phyloP scores from a whole-genome alignment of 331 rosid species.

The Telfairia occidentalis region DNA sequence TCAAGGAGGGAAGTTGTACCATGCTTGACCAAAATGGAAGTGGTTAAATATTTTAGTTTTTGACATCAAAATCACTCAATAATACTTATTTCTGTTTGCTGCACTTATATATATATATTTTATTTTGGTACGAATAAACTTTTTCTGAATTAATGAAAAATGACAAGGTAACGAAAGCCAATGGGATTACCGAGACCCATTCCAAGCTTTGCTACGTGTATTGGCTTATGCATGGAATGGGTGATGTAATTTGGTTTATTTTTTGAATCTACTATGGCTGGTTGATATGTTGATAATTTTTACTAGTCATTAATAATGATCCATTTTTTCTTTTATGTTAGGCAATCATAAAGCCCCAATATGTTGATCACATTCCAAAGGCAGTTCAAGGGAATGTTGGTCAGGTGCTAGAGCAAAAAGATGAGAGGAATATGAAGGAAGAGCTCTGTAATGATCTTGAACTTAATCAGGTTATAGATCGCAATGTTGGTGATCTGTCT shows the following conservation, averaged over 20 bases:
- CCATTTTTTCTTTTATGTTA: constrained; percentile 10
- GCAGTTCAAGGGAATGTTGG: constrained; percentile 98
- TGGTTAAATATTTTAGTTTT: background rate
- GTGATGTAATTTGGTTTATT: background rate
- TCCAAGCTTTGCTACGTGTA: background rate
- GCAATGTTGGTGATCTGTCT: constrained; percentile 82
- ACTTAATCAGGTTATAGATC: constrained; percentile 83
- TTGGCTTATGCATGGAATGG: background rate
- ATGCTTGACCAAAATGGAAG: background rate
- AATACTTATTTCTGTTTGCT: background rate
- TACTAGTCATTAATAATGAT: background rate
- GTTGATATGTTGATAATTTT: background rate
- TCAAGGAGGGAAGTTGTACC: background rate
- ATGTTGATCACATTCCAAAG: constrained; percentile 94
- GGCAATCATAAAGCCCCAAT: constrained; percentile 99
- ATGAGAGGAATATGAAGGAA: constrained; percentile 64
- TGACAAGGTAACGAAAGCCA: background rate
- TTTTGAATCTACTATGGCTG: background rate
- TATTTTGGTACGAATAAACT: background rate
- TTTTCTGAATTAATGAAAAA: background rate
- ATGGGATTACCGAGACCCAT: background rate
- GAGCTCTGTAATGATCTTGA: constrained; percentile 71
- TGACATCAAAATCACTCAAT: background rate
- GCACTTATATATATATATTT: background rate
- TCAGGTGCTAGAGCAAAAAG: constrained; percentile 85